Percentiles rank a stretch among this genome's conserved stretches.
Evolutionary conservation across 495 filamentous ascomycete species (phyloP).

Genomic region (Lineolata rhizophorae): DNA sequence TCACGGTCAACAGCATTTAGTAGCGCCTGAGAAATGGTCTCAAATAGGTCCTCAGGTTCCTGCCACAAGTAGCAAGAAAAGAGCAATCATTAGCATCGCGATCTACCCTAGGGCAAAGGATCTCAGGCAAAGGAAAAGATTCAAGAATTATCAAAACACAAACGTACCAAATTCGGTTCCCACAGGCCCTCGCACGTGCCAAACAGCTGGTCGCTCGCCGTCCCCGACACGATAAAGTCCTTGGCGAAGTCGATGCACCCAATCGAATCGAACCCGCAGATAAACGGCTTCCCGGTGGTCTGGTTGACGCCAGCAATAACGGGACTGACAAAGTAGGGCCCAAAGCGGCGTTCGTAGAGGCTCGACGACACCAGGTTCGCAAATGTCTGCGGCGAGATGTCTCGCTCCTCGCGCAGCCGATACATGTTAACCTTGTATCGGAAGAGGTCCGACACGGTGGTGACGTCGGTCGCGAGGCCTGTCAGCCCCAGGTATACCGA

Average conservation of each 20-base stretch:
- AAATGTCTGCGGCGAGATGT: conserved; percentile 82
- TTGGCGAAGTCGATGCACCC: conserved; percentile 98
- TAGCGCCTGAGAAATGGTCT: conserved; percentile 93
- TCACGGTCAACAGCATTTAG: conserved; percentile 92
- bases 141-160: neutral
- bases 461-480: conserved; percentile 86
- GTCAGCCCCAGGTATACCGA: conserved; percentile 96
- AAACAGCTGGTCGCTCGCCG: conserved; percentile 90
- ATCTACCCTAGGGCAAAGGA: neutral
- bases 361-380: conserved; percentile 81
- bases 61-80: conserved; percentile 14
- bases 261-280: conserved; percentile 98
- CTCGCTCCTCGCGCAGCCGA: conserved; percentile 88
- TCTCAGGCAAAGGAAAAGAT: neutral
- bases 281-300: conserved; percentile 82
- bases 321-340: conserved; percentile 84
- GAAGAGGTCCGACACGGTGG: conserved; percentile 89
- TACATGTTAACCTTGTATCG: conserved; percentile 99
- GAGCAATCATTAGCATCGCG: conserved; percentile 10
- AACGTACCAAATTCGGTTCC: conserved; percentile 81
- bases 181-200: conserved; percentile 96
- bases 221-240: conserved; percentile 96
- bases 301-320: conserved; percentile 87
- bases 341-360: conserved; percentile 88
- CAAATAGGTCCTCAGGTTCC: conserved; percentile 87